A percentile compares a stretch with the other conserved stretches of the same genome.
Conservation (phyloP, 768 basidiomycete genomes). For the Phaeotremella skinneri region DNA sequence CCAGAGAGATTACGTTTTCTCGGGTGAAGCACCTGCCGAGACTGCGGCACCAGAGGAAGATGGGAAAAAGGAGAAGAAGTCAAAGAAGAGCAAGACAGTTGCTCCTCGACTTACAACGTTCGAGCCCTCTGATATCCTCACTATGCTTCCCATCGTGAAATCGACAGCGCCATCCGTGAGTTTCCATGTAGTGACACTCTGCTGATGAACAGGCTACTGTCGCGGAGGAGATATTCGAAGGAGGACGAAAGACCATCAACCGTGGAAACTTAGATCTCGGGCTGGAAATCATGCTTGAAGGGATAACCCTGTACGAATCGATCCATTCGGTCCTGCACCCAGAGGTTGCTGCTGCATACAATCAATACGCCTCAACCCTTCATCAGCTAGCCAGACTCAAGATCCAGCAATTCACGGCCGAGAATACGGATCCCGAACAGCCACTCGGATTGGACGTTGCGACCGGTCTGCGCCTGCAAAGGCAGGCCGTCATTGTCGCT, state of each 20-base stretch:
- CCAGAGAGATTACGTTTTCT: slow-evolving; percentile 52
- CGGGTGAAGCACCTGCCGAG: no score
- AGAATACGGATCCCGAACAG: slow-evolving; percentile 47
- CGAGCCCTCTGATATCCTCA: slow-evolving; percentile 52
- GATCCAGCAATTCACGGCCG: slow-evolving; percentile 43
- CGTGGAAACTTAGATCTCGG: slow-evolving; percentile 52
- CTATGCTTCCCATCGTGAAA: slow-evolving; percentile 53
- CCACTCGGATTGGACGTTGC: slow-evolving; percentile 48
- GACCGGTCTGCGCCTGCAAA: slow-evolving; percentile 51
- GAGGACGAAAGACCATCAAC: slow-evolving; percentile 50
- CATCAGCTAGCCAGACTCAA: slow-evolving; percentile 51
- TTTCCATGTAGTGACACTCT: slow-evolving; percentile 1
- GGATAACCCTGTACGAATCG: slow-evolving; percentile 53
- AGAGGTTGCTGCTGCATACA: slow-evolving; percentile 54
- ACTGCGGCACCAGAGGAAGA: slow-evolving; percentile 15
- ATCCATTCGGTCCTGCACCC: slow-evolving; percentile 55
- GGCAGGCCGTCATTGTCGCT: slow-evolving; percentile 54
- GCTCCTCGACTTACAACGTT: slow-evolving; percentile 41
- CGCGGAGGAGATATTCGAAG: slow-evolving; percentile 53
- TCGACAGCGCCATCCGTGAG: slow-evolving; percentile 51
- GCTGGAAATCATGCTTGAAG: slow-evolving; percentile 54
- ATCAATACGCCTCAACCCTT: slow-evolving; percentile 53
- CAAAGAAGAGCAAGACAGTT: slow-evolving; percentile 35
- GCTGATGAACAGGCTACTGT: slow-evolving; percentile 42
- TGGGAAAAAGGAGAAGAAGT: slow-evolving; percentile 34